Percentiles rank a stretch among this genome's conserved stretches.
Evolutionary conservation across 306 rosid species (phyloP).

Genomic region (Crataegus laevigata): DNA sequence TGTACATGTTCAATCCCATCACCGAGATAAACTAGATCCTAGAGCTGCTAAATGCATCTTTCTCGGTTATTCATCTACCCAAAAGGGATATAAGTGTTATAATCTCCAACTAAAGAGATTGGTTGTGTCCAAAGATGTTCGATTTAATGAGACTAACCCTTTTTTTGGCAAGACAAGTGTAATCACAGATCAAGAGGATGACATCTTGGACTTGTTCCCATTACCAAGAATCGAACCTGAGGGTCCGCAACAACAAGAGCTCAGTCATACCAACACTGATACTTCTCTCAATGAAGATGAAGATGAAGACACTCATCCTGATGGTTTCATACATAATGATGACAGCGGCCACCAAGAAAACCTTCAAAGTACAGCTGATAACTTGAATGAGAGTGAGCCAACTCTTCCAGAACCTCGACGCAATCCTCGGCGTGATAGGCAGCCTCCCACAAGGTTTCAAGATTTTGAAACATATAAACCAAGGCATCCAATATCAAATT

Average conservation of each 20-base stretch:
- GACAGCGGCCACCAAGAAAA: neutral
- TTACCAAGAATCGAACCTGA: neutral
- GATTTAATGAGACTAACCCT: neutral
- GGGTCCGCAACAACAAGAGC: neutral
- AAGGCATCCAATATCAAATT: too few relatives aligned
- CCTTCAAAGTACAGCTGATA: neutral
- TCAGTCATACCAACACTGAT: neutral
- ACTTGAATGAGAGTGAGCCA: neutral
- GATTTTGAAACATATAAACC: too few relatives aligned
- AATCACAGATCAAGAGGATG: rapidly evolving
- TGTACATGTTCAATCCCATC: neutral
- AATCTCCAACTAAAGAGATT: neutral
- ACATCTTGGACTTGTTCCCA: neutral
- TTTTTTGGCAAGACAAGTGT: neutral
- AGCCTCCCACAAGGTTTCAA: too few relatives aligned
- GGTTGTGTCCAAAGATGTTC: neutral
- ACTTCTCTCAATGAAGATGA: rapidly evolving
- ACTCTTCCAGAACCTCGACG: neutral
- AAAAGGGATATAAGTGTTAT: too few relatives aligned
- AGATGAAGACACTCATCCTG: neutral
- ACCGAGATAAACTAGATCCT: neutral
- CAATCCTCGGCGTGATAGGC: neutral
- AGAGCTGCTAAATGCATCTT: neutral
- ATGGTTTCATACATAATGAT: neutral
- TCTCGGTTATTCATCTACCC: too few relatives aligned